Percentiles rank a stretch among this genome's conserved stretches.
phyloP scores from a whole-genome alignment of 768 basidiomycete species.

The Tephrocybe rancida region DNA sequence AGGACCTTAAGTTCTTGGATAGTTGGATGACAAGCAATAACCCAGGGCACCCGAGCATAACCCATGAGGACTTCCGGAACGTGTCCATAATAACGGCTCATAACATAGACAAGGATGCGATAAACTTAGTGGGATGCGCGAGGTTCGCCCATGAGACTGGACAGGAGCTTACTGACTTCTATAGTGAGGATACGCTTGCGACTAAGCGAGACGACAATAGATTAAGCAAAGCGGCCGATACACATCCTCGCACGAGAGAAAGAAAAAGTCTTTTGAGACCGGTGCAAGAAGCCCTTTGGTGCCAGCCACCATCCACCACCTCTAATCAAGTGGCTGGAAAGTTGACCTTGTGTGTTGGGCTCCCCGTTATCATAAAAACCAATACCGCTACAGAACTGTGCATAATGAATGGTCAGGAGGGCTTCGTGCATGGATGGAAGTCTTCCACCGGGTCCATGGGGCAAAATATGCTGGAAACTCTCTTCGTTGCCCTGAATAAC shows the following conservation, averaged over 20 bases:
- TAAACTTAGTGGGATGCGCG: slow-evolving; percentile 32
- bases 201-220: no score
- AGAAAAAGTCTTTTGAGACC: no score
- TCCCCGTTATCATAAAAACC: slow-evolving; percentile 32
- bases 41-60: not conserved
- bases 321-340: slow-evolving; percentile 30
- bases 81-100: slow-evolving; percentile 39
- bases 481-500: slow-evolving; percentile 7
- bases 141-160: slow-evolving; percentile 34
- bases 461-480: not conserved
- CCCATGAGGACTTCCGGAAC: slow-evolving; percentile 25
- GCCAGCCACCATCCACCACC: slow-evolving; percentile 24
- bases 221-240: slow-evolving; percentile 14
- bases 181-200: slow-evolving; percentile 11
- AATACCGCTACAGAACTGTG: slow-evolving; percentile 35
- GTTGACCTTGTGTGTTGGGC: slow-evolving; percentile 29
- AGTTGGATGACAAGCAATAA: slow-evolving; percentile 21
- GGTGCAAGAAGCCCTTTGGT: no score
- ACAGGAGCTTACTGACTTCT: slow-evolving; percentile 25
- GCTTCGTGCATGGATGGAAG: slow-evolving; percentile 27
- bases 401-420: slow-evolving; percentile 35
- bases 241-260: no score
- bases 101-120: slow-evolving; percentile 37
- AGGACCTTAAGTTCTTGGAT: slow-evolving; percentile 37
- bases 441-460: not conserved